phyloP scores from a whole-genome alignment of 192 early-diverging fungal species.

The Lobosporangium transversale region DNA sequence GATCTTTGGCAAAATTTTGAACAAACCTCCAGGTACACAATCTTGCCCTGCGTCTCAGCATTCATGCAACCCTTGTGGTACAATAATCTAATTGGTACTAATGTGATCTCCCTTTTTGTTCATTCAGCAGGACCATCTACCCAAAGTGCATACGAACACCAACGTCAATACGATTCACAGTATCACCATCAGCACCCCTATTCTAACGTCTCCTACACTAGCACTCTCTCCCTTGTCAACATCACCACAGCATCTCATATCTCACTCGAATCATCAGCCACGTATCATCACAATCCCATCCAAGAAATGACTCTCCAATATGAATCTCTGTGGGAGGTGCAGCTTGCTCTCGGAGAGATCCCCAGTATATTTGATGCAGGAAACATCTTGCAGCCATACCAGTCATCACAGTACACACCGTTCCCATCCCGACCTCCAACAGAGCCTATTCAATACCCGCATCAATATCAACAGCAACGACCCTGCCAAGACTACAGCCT shows the following conservation, averaged over 20 bases:
- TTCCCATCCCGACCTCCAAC: neutral
- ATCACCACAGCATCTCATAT: conserved; percentile 5
- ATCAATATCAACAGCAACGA: neutral
- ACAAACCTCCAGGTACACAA: conserved; percentile 1
- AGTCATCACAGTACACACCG: neutral
- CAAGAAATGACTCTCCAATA: conserved; percentile 2
- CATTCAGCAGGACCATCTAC: too few species aligned
- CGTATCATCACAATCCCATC: neutral
- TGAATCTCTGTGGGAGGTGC: conserved; percentile 43
- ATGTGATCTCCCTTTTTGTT: too few species aligned
- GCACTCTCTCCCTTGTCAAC: conserved; percentile 8
- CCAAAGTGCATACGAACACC: too few species aligned
- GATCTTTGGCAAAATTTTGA: conserved; percentile 9
- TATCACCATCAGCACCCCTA: neutral
- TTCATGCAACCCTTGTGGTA: neutral
- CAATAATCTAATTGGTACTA: too few species aligned
- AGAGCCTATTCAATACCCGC: neutral
- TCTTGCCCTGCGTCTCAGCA: neutral
- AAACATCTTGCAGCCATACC: conserved; percentile 31
- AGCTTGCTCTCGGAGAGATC: conserved; percentile 33
- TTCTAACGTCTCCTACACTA: conserved; percentile 4
- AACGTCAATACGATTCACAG: too few species aligned
- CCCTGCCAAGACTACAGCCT: neutral
- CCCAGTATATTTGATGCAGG: conserved; percentile 28
- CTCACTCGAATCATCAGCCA: neutral